phyloP scores from a whole-genome alignment of 768 basidiomycete genomes.

The Sarcomyxa edulis region DNA sequence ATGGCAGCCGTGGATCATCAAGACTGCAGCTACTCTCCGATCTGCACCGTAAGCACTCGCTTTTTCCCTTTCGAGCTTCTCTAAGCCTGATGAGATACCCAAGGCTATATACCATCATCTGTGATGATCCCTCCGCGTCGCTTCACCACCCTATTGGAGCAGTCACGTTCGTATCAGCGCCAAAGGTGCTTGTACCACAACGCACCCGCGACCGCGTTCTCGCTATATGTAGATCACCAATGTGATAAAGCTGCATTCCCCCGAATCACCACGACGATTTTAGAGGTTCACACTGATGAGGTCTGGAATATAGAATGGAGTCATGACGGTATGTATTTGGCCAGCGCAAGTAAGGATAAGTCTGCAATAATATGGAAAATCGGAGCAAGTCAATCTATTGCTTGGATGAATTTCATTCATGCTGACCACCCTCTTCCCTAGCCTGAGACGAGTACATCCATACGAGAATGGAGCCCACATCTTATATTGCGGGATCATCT shows the following conservation, averaged over 20 bases:
- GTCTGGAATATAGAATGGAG: conserved; percentile 98
- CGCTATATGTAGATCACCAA: conserved; percentile 83
- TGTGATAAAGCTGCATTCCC: conserved; percentile 85
- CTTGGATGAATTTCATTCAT: conserved; percentile 6
- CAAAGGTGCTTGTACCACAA: conserved; percentile 87
- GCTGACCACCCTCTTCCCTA: conserved; percentile 19
- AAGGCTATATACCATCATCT: conserved; percentile 86
- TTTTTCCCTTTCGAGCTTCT: too few species aligned
- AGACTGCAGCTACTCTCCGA: conserved; percentile 68
- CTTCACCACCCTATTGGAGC: conserved; percentile 77
- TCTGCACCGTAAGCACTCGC: conserved; percentile 65
- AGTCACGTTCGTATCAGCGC: conserved; percentile 79
- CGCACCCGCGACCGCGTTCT: conserved; percentile 57
- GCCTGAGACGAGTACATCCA: conserved; percentile 41
- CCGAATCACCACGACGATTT: conserved; percentile 74
- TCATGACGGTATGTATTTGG: conserved; percentile 78
- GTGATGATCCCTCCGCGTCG: conserved; percentile 92
- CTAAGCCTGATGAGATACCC: too few species aligned
- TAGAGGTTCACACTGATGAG: conserved; percentile 86
- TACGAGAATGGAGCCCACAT: conserved; percentile 56
- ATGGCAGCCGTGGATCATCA: conserved; percentile 80
- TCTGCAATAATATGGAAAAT: conserved; percentile 87
- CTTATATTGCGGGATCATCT: conserved; percentile 70
- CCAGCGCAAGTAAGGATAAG: conserved; percentile 85
- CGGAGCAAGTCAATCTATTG: conserved; percentile 46